phyloP scores from a whole-genome alignment of 495 filamentous ascomycete genomes.

The Darksidea phi region DNA sequence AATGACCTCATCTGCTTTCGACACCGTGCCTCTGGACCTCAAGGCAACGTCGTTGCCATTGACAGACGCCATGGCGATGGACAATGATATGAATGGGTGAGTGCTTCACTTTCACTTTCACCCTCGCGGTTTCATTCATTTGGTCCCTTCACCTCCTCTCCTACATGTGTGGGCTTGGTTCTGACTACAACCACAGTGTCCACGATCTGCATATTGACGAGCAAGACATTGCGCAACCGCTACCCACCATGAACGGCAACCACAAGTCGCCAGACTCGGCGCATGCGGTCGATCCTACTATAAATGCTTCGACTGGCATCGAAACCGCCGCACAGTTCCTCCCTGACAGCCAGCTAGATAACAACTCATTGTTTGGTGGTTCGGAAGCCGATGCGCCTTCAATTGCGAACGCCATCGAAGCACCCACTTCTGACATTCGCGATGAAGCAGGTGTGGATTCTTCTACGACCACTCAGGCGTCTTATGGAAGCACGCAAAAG shows the following conservation, averaged over 20 bases:
- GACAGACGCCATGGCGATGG: conserved; percentile 49
- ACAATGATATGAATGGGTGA: conserved; percentile 51
- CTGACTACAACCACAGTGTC: background rate
- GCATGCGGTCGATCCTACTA: conserved; percentile 28
- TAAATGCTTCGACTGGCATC: conserved; percentile 38
- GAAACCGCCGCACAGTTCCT: conserved; percentile 37
- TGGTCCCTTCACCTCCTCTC: conserved; percentile 8
- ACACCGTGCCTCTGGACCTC: conserved; percentile 46
- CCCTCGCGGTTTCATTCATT: conserved; percentile 4
- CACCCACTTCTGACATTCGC: conserved; percentile 30
- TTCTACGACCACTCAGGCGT: background rate
- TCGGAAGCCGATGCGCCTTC: conserved; percentile 26
- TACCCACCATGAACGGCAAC: conserved; percentile 26
- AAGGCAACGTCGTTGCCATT: conserved; percentile 49
- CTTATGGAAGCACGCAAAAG: conserved; percentile 20
- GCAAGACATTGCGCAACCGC: conserved; percentile 7
- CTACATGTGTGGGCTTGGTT: conserved; percentile 2
- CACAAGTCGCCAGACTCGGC: conserved; percentile 6
- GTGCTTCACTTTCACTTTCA: conserved; percentile 32
- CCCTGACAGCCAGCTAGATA: conserved; percentile 33
- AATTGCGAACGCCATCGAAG: conserved; percentile 11
- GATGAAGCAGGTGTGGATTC: conserved; percentile 12
- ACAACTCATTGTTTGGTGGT: conserved; percentile 21
- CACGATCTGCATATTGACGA: conserved; percentile 31
- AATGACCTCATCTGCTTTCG: conserved; percentile 53